Evolutionary conservation across 305 asterid species (phyloP).

Genomic region (Stenogyne calaminthoides): DNA sequence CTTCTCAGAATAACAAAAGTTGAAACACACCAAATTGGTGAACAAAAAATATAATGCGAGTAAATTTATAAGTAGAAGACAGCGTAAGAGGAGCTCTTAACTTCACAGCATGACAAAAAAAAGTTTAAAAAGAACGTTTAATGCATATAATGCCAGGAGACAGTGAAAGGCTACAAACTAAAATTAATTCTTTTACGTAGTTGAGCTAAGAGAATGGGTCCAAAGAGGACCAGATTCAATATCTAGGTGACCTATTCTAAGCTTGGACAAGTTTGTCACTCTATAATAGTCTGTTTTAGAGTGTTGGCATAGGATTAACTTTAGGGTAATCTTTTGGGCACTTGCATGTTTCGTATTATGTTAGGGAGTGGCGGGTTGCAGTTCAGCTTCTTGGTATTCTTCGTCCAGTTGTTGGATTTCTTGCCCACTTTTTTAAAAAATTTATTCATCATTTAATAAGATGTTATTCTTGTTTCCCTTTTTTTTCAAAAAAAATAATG

Average conservation of each 20-base stretch:
- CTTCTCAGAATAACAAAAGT: neutral
- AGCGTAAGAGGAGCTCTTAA: neutral
- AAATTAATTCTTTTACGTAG: neutral
- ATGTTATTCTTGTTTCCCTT: neutral
- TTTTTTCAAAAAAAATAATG: neutral
- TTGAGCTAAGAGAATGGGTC: conserved; percentile 2
- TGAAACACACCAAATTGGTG: conserved; percentile 6
- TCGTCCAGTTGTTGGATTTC: neutral
- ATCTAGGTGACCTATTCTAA: neutral
- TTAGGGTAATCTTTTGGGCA: neutral
- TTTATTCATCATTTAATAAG: neutral
- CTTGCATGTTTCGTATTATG: neutral
- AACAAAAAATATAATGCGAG: conserved; percentile 12
- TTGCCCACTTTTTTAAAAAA: neutral
- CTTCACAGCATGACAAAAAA: conserved; percentile 5
- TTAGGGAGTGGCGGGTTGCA: neutral
- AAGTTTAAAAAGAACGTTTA: neutral
- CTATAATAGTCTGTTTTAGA: neutral
- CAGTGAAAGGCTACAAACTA: neutral
- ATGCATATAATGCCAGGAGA: neutral
- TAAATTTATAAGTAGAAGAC: neutral
- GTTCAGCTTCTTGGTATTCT: neutral
- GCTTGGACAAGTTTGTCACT: neutral
- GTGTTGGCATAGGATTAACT: neutral
- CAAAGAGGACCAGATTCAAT: neutral